Conservation (phyloP, 2,329 filamentous ascomycete species). For the Allantophomopsis lycopodina region DNA sequence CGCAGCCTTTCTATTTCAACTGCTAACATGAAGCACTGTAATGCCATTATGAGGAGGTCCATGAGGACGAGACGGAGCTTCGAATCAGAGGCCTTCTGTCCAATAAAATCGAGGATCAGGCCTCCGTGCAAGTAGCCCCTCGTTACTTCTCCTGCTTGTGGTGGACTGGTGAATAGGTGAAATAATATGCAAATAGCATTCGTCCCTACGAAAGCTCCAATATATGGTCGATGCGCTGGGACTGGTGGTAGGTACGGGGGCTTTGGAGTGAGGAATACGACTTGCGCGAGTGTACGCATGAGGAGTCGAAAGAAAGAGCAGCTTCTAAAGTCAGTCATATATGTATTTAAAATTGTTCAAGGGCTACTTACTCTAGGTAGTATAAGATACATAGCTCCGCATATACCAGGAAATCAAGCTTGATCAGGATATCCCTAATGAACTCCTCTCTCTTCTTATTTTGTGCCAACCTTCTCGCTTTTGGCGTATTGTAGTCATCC, state of each 20-base stretch:
- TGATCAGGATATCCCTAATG: constrained; percentile 43
- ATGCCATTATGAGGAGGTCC: constrained; percentile 37
- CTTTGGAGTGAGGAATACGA: constrained; percentile 46
- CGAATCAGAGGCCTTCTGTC: constrained; percentile 47
- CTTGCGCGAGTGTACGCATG: constrained; percentile 43
- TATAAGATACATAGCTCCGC: constrained; percentile 52
- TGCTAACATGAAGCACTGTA: constrained; percentile 52
- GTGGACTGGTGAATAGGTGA: constrained; percentile 40
- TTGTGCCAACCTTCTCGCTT: constrained; percentile 22
- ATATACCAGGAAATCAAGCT: constrained; percentile 49
- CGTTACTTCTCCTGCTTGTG: constrained; percentile 43
- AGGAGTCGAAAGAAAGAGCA: constrained; percentile 51
- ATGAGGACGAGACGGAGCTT: constrained; percentile 38
- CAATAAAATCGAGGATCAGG: constrained; percentile 53
- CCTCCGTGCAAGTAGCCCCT: constrained; percentile 56
- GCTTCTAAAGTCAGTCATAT: constrained; percentile 22
- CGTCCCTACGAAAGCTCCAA: constrained; percentile 42
- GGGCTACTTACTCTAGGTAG: constrained; percentile 51
- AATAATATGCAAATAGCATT: constrained; percentile 46
- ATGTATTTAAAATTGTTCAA: not conserved
- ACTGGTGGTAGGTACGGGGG: constrained; percentile 39
- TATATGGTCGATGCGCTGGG: constrained; percentile 38
- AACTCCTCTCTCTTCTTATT: constrained; percentile 40
- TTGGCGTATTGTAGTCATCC: constrained; percentile 9
- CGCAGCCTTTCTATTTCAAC: constrained; percentile 47